A percentile compares a stretch with the other conserved stretches of the same genome.
phyloP scores from a whole-genome alignment of 257 asterid genomes.

The Solanum chmielewskii region DNA sequence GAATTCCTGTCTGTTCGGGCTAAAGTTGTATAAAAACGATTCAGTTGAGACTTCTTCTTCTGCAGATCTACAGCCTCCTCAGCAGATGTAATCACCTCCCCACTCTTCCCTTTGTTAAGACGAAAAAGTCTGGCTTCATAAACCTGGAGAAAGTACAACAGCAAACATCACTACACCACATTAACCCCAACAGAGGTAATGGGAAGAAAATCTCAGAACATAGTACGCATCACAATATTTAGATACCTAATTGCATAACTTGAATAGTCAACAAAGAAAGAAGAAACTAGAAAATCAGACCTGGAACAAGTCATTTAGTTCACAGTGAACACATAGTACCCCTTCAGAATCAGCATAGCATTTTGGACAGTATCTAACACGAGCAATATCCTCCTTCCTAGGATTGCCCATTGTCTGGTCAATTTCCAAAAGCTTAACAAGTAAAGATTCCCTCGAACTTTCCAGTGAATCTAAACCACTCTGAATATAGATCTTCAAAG shows the following conservation, averaged over 20 bases:
- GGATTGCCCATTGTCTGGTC: slow-evolving; percentile 84
- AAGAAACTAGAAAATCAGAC: slow-evolving; percentile 26
- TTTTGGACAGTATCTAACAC: slow-evolving; percentile 71
- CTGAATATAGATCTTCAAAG: slow-evolving; percentile 57
- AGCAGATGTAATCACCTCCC: slow-evolving; percentile 65
- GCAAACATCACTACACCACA: background rate
- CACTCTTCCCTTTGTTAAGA: slow-evolving; percentile 54
- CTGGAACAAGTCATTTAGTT: slow-evolving; percentile 92
- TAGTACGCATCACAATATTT: background rate
- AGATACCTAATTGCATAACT: background rate
- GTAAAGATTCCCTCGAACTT: slow-evolving; percentile 58
- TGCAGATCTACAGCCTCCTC: slow-evolving; percentile 85
- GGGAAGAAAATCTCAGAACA: background rate
- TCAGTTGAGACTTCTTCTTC: slow-evolving; percentile 65
- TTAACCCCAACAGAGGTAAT: background rate
- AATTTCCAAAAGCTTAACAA: slow-evolving; percentile 67
- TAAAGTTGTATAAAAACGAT: slow-evolving; percentile 60
- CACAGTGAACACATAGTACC: slow-evolving; percentile 78
- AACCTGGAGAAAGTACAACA: slow-evolving; percentile 33
- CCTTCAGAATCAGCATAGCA: slow-evolving; percentile 75
- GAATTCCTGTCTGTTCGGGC: slow-evolving; percentile 51
- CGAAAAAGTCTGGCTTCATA: slow-evolving; percentile 94
- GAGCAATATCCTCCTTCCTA: slow-evolving; percentile 60
- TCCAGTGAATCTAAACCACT: slow-evolving; percentile 82
- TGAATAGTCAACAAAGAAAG: background rate